Percentiles rank a stretch among this genome's conserved stretches.
phyloP scores from a whole-genome alignment of 495 filamentous ascomycete species.

The Hypoxylon lienhwacheense region DNA sequence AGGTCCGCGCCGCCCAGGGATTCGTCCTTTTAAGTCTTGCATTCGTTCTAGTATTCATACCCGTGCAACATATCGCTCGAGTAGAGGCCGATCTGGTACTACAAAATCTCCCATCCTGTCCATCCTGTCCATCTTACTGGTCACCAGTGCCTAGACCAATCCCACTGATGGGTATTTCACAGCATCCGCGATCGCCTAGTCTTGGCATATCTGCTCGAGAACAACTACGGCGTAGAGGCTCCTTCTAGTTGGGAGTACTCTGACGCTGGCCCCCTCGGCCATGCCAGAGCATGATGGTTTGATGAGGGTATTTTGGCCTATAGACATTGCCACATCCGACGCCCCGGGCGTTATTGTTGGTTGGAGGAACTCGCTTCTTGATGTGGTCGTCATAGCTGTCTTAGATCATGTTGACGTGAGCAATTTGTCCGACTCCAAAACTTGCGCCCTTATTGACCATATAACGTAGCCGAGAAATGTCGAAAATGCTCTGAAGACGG shows the following conservation, averaged over 20 bases:
- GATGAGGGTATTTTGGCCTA: constrained; percentile 98
- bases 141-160: constrained; percentile 3
- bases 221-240: constrained; percentile 90
- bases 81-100: constrained; percentile 50
- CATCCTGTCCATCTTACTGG: too few relatives aligned
- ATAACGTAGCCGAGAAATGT: constrained; percentile 65
- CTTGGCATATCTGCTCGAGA: constrained; percentile 92
- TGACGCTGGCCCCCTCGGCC: constrained; percentile 46
- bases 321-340: constrained; percentile 73
- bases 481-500: constrained; percentile 81
- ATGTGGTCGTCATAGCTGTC: constrained; percentile 86
- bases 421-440: background rate
- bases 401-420: constrained; percentile 88
- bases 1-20: constrained; percentile 50
- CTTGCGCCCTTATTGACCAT: constrained; percentile 10
- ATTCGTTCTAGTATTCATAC: constrained; percentile 50
- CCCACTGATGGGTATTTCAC: constrained; percentile 3
- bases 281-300: constrained; percentile 94
- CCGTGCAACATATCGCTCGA: constrained; percentile 51
- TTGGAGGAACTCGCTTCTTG: constrained; percentile 89
- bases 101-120: constrained; percentile 1
- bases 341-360: constrained; percentile 85
- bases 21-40: constrained; percentile 46
- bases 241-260: constrained; percentile 67
- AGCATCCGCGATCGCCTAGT: constrained; percentile 84